Evolutionary conservation across 2,329 filamentous ascomycete species (phyloP), one percentile per base, ranked within the genome.

Genomic region (Monosporascus sp.): DNA sequence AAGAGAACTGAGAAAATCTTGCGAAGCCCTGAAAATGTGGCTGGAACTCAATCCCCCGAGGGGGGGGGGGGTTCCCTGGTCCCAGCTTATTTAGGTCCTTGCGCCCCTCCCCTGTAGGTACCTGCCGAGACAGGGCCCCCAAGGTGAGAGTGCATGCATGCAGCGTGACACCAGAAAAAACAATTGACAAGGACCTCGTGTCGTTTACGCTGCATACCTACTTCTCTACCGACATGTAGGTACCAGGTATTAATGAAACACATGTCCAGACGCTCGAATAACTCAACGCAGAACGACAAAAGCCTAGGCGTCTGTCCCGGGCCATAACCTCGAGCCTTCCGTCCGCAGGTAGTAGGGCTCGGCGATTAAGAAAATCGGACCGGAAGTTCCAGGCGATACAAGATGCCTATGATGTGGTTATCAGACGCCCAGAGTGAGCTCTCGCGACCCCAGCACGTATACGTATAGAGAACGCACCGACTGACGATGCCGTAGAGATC

Each of bases 381-480:
- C 19, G n/a, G 40, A 24, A 24, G 14, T 20, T 43, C 9, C 14
- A 20, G 17, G 26, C 14, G 26, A 46, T 49, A 58, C 67, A 82
- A 72, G 51, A 90, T 92, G 88, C 88, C 88, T 68, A 88, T 90
- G 56, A 95, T 96, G 89, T 97, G 93, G 93, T 82, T 97, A 68
- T 90, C 92, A 65, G 93, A 97, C 76, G 84, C 88, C 69, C 93
- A 97, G 75, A 97, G 93, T 96, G 81, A 68, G 88, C 79, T 36
- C 50, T 50, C 45, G 26, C 48, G 14, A 50, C 53, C 20, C 38
- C 40, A 17, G 19, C 43, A 41, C 53, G 37, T 59, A 61, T 58
- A 60, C 60, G 34, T 48, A 22, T 11, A 45, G 22, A 37, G 43
- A 50, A 44, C n/a, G 51, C 53, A 43, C 60, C 40, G 51, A 59